phyloP scores from a whole-genome alignment of 345 rosid genomes.

The Theobroma cacao region DNA sequence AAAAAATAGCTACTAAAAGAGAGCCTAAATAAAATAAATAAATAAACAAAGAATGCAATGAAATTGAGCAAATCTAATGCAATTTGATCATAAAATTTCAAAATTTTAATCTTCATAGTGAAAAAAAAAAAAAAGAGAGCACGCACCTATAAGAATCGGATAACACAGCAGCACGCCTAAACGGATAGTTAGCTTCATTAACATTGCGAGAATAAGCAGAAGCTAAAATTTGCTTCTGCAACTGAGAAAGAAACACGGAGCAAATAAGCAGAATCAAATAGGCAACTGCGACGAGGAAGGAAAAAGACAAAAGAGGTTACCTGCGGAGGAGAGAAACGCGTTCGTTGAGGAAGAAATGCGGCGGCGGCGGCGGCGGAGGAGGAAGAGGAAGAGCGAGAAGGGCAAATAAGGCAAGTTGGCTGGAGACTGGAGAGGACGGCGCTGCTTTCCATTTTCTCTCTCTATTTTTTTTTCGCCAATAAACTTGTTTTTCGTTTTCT shows the following conservation, averaged over 20 bases:
- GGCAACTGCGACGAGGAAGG: not conserved
- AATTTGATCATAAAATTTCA: not conserved
- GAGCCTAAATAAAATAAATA: not conserved
- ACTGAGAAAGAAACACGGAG: conserved; percentile 5
- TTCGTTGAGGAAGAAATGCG: conserved; percentile 23
- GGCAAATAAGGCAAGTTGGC: conserved; percentile 39
- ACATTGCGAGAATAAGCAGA: conserved; percentile 16
- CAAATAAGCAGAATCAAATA: not conserved
- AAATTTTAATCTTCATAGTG: not conserved
- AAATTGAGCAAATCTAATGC: not conserved
- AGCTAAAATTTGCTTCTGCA: conserved; percentile 35
- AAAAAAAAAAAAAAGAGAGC: not conserved
- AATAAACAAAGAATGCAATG: not conserved
- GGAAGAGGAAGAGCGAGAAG: conserved; percentile 34
- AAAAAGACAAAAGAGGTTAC: conserved; percentile 20
- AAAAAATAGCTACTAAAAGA: not conserved
- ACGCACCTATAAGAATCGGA: conserved; percentile 45
- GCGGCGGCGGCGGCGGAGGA: conserved; percentile 12
- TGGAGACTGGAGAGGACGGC: conserved; percentile 34
- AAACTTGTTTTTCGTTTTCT: not conserved
- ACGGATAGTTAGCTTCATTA: conserved; percentile 30
- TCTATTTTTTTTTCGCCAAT: not conserved
- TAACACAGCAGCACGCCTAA: conserved; percentile 31
- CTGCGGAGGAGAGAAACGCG: conserved; percentile 26
- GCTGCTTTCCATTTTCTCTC: conserved; percentile 50